Evolutionary conservation across 176 grass and related monocot genomes (phyloP).

Genomic region (Rhynchospora pubera): DNA sequence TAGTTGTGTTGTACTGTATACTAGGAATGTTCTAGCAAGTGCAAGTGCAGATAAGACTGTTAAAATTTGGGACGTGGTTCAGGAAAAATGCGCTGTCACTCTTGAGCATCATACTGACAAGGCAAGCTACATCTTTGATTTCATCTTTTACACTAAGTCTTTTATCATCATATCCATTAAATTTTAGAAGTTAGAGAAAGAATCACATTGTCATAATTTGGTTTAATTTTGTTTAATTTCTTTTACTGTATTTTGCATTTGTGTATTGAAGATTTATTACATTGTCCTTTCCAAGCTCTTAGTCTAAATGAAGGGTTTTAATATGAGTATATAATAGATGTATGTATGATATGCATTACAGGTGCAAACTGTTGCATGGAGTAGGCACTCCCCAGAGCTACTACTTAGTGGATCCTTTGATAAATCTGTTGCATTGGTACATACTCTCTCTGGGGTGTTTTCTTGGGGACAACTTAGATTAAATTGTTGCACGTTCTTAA

Average conservation of each 20-base stretch:
- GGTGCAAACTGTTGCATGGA: conserved; percentile 92
- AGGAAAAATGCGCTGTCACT: conserved; percentile 67
- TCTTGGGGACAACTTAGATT: background rate
- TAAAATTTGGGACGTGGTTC: conserved; percentile 79
- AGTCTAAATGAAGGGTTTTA: background rate
- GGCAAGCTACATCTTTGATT: conserved; percentile 37
- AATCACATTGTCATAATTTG: background rate
- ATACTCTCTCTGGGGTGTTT: conserved; percentile 8
- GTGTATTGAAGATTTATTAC: background rate
- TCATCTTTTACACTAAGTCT: background rate
- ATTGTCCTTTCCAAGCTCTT: background rate
- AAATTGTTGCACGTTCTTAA: background rate
- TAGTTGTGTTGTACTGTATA: background rate
- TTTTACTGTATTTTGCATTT: background rate
- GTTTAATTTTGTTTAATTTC: background rate
- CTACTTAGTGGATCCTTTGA: conserved; percentile 96
- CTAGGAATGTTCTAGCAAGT: conserved; percentile 92
- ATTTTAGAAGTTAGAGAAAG: background rate
- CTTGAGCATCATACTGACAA: conserved; percentile 78
- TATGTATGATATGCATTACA: conserved; percentile 12
- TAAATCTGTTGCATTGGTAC: conserved; percentile 70
- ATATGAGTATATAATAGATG: background rate
- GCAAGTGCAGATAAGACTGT: conserved; percentile 82
- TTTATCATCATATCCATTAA: background rate
- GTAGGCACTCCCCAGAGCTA: conserved; percentile 54